Evolutionary conservation across 768 basidiomycete genomes (phyloP), one percentile per base, ranked within the genome.

Genomic region (Baorangia bicolor): DNA sequence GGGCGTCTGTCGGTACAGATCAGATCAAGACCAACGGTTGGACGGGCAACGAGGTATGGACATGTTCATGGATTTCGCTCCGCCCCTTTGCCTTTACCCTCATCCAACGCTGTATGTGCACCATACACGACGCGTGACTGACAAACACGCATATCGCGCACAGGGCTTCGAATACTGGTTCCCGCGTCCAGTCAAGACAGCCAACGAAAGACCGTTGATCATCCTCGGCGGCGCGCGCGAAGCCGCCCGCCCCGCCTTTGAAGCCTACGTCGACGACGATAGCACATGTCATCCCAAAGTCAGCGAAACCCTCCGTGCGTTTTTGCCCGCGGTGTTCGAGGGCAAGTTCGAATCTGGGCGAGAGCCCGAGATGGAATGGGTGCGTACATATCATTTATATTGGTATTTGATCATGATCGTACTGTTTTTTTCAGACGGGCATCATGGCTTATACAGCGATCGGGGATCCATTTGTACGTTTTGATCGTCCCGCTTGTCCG

Each of bases 361-460:
- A n/a, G 76, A 81, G 48, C 84, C 84, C 7, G 88, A 90, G 67
- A 83, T 85, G 80, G 89, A 93, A 78, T 94, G 92, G 91, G 90
- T 89, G 47, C 40, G 80, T 72, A 10, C 20, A 18, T 18, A 6
- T 51, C 21, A 23, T 12, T n/a, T n/a, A 33, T 16, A 3, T 49
- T 27, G 3, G 13, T 23, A 20, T 43, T 18, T 13, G 35, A 33
- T 45, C 12, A 13, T 47, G 40, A 28, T 41, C 6, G 21, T 16
- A 14, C 4, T 25, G 6, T 46, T 14, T 38, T 37, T 9, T 38
- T 33, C n/a, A 92, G 92, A 90, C 87, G 1, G 92, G 92, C 0
- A 90, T 94, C 41, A 91, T 91, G 89, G 92, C 84, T 0, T 89
- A 74, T 61, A 88, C 90, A 0, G 74, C 72, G 50, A 73, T 72